Evolutionary conservation across 129 eudicot genomes (phyloP).

Genomic region (Erigeron canadensis): DNA sequence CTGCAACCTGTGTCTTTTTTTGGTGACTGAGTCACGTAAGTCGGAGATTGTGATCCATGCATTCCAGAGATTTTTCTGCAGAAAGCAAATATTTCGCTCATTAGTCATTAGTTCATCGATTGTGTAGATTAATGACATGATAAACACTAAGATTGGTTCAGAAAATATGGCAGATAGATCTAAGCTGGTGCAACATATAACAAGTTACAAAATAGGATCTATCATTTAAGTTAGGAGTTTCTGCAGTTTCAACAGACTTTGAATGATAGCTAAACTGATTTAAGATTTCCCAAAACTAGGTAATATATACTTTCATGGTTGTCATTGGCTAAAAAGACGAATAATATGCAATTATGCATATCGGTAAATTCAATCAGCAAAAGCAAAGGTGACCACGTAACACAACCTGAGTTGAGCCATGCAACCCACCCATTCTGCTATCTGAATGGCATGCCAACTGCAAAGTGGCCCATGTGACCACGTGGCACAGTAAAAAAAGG

Average conservation of each 20-base stretch:
- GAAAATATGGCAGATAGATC: conserved; percentile 1
- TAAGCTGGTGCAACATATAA: conserved; percentile 6
- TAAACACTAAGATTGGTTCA: background rate
- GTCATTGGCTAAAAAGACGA: background rate
- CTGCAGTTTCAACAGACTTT: background rate
- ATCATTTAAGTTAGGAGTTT: background rate
- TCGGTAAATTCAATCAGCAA: background rate
- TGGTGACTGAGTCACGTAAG: conserved; percentile 87
- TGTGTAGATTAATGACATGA: background rate
- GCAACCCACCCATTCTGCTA: too few relatives aligned
- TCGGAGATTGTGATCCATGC: conserved; percentile 94
- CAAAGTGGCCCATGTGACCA: too few relatives aligned
- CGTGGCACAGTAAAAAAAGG: too few relatives aligned
- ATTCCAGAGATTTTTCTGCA: conserved; percentile 86
- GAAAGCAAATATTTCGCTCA: conserved; percentile 24
- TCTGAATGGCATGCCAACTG: too few relatives aligned
- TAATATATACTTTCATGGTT: background rate
- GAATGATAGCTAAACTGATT: background rate
- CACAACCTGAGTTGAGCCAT: too few relatives aligned
- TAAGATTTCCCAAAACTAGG: background rate
- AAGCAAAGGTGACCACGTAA: background rate
- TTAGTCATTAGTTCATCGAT: conserved; percentile 1
- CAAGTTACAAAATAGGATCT: background rate
- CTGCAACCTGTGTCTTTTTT: conserved; percentile 82
- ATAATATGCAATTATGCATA: background rate